A percentile compares a stretch with the other conserved stretches of the same genome.
phyloP scores from a whole-genome alignment of 169 alveolate species.

The Cryptosporidium sp. region DNA sequence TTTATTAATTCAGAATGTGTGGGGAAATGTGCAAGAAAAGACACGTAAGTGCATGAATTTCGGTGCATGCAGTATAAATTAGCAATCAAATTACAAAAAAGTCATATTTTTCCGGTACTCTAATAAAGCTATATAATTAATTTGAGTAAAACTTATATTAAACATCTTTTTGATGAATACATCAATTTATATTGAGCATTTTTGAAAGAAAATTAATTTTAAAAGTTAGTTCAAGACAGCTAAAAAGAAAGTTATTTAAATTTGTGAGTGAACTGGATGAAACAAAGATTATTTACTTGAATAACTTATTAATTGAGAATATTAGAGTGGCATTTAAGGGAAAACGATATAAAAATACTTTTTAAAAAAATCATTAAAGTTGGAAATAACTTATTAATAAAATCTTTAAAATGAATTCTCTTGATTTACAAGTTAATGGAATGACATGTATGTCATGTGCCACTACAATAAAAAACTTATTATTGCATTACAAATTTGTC shows the following conservation, averaged over 20 bases:
- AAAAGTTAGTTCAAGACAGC: not conserved
- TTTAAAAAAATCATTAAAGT: not conserved
- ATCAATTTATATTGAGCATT: not conserved
- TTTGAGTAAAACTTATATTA: constrained; percentile 44
- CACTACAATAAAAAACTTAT: constrained; percentile 25
- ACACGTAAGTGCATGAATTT: constrained; percentile 26
- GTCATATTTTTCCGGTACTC: constrained; percentile 32
- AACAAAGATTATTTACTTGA: not conserved
- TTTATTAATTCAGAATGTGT: constrained; percentile 4
- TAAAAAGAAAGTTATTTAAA: not conserved
- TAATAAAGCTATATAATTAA: constrained; percentile 51
- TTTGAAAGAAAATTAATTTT: not conserved
- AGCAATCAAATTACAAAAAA: constrained; percentile 11
- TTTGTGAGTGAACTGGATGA: not conserved
- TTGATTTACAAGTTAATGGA: constrained; percentile 60
- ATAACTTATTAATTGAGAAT: not conserved
- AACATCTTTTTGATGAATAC: constrained; percentile 23
- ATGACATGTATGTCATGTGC: constrained; percentile 73
- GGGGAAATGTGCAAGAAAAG: constrained; percentile 49
- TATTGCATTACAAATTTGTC: constrained; percentile 23
- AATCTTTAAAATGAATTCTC: constrained; percentile 23
- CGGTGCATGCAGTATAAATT: constrained; percentile 33
- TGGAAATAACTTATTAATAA: not conserved
- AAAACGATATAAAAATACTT: not conserved
- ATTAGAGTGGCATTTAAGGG: not conserved